Conservation (phyloP, 257 asterid genomes). For the Solanum gandarillasii region DNA sequence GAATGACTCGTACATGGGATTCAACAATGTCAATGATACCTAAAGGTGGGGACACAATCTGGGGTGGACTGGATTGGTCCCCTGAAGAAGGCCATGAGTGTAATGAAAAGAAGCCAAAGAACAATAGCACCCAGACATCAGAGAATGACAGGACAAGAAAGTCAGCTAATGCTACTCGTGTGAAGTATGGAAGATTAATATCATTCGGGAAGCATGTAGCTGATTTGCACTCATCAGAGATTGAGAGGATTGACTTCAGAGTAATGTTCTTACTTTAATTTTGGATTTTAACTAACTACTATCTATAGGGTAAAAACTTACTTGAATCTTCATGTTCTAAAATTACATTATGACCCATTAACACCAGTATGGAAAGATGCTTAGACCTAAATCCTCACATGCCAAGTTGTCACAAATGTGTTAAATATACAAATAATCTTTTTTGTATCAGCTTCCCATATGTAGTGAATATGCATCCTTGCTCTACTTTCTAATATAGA, state of each 20-base stretch:
- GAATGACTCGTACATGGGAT: constrained; percentile 85
- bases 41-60: constrained; percentile 73
- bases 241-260: constrained; percentile 49
- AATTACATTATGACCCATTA: not conserved
- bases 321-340: not conserved
- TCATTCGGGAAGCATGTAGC: constrained; percentile 63
- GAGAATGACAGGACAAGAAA: constrained; percentile 16
- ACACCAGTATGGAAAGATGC: not conserved
- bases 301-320: not conserved
- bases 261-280: constrained; percentile 24
- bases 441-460: not conserved
- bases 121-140: constrained; percentile 18
- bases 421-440: not conserved
- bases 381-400: not conserved
- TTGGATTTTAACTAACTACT: not conserved
- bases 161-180: constrained; percentile 11
- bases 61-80: constrained; percentile 87
- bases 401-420: not conserved
- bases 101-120: constrained; percentile 25
- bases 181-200: constrained; percentile 53
- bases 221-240: constrained; percentile 42
- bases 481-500: not conserved
- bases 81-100: constrained; percentile 68
- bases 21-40: constrained; percentile 76
- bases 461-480: not conserved